Base-by-base conservation (phyloP, 2,329 filamentous ascomycete genomes). In the Ophiocordyceps robertsii region DNA sequence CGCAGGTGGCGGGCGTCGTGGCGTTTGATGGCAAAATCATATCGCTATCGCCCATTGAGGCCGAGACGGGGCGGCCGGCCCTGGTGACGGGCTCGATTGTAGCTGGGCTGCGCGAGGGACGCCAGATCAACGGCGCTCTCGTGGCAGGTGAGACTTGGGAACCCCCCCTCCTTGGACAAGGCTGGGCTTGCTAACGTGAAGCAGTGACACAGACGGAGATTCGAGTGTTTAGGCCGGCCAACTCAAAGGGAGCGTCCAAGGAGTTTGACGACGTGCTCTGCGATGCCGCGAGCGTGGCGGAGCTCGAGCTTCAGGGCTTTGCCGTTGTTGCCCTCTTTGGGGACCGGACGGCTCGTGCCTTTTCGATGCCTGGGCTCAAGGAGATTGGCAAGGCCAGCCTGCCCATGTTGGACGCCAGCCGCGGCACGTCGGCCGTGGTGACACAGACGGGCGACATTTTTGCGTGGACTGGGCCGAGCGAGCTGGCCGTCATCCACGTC, bases 231-330 rank as follows among this genome's bases (percentile, higher is more conserved):
- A 85, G 81, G 49, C 90, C 92, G 0, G 80, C 87, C 3, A 77
- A 76, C 1, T 72, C 80, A 17, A 96, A 95, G 63, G 92, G 90
- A n/a, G 89, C 90, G 0, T 85, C 88, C 43, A 95, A 92, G 53
- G 79, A 80, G 1, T 96, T 92, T 63, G 88, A 95, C 53, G 80
- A 85, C 50, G 77, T 68, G 45, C 67, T 94, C 35, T 96, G 90
- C 57, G 82, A 94, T 53, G 73, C 84, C 1, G 90, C 92, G 3
- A 70, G 73, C 3, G 77, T 96, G 1, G 80, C 84, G 0, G 79
- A 84, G 42, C 80, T 83, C 29, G 80, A 87, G 53, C 70, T 82
- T 21, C 76, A 82, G 37, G 87, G 87, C 1, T 80, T 82, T 54
- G 88, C 85, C 6, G 67, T 98, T 4, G 77, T 95, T 1, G 84